Evolutionary conservation across 2,329 filamentous ascomycete species (phyloP), one percentile per base, ranked within the genome.

Genomic region (Simplicillium aogashimaense): DNA sequence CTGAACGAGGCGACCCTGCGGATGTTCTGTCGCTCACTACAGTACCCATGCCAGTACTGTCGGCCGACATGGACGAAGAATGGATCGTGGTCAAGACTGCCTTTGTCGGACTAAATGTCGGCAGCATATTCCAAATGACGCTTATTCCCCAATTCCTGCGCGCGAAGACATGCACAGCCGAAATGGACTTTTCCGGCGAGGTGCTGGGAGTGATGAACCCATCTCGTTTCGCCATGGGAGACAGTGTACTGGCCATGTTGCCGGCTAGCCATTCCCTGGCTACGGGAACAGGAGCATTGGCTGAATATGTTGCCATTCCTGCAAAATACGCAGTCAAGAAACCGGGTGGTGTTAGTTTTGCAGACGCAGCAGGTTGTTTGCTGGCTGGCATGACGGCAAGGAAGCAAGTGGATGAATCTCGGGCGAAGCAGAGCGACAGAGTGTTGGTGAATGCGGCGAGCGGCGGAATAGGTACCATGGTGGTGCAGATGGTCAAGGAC

Each of bases 371-470:
- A 0, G 62, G 64, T 1, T 53, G 64, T 18, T 44, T 60, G n/a
- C 51, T 65, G 25, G 56, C 62, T 5, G 64, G 57, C 6, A 52
- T 59, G 40, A 65, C 64, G 8, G 65, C 65, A 14, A 44, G 61
- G 39, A 56, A 61, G 32, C 49, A 67, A 17, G 50, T 68, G 0
- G 50, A 52, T 9, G 53, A 62, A 15, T 64, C 66, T 3, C 59
- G 53, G 2, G 54, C 60, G 43, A 54, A 59, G 47, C 47, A 47
- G 18, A 62, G 67, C 0, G 54, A 63, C 30, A 53, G 59, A 3
- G 65, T 72, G 29, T 47, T 74, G 36, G 55, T 74, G 4, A 70
- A 72, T 45, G 70, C 67, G 3, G 71, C 67, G 15, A 71, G 69
- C 46, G 70, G 70, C 1, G 70, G 68, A 11, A 65, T 74, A 6